A percentile compares a stretch with the other conserved stretches of the same genome.
Conservation (phyloP, 148 eudicot species). For the Rhododendron griersonianum region DNA sequence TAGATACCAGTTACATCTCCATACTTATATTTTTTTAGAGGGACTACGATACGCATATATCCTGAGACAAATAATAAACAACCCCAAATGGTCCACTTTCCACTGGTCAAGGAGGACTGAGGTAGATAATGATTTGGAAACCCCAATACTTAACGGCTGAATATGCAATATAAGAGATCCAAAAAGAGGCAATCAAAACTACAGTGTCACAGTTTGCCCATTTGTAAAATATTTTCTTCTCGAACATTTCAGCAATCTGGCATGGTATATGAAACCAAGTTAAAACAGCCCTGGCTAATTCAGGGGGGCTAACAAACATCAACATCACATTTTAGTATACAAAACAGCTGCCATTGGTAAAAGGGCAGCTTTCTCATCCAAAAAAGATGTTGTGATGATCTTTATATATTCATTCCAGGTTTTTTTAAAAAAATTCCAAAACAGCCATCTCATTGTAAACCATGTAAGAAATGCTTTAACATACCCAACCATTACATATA, state of each 20-base stretch:
- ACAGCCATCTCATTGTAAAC: neutral
- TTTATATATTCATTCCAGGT: neutral
- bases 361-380: neutral
- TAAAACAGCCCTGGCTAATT: neutral
- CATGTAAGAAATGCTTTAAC: neutral
- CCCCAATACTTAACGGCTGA: neutral
- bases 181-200: neutral
- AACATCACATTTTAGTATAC: neutral
- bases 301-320: neutral
- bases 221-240: neutral
- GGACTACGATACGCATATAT: neutral
- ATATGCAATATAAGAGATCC: neutral
- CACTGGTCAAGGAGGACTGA: neutral
- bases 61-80: conserved; percentile 12
- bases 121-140: neutral
- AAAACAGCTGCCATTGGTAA: neutral
- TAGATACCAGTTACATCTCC: neutral
- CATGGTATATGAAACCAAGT: neutral
- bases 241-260: neutral
- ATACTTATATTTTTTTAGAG: neutral
- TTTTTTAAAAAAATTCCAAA: neutral
- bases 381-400: neutral
- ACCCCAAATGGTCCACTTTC: neutral
- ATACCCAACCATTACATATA: neutral
- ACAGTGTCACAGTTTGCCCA: neutral